Conservation (phyloP, 2,329 filamentous ascomycete genomes). For the Aspergillus clavatus region DNA sequence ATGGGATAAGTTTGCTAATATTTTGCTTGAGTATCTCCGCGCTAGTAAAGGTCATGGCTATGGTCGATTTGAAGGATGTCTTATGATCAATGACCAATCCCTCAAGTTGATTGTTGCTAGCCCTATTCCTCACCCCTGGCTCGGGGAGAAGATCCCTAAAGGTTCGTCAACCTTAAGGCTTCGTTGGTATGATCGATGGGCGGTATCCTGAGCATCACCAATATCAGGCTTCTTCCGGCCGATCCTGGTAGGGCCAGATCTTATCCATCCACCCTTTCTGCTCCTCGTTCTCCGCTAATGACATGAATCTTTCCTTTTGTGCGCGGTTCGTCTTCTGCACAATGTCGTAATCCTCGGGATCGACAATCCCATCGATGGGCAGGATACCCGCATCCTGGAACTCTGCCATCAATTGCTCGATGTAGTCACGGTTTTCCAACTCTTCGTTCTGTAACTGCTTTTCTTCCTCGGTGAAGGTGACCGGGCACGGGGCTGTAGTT, state of each 20-base stretch:
- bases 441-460: conserved; percentile 23
- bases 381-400: conserved; percentile 26
- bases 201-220: neutral
- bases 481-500: conserved; percentile 14
- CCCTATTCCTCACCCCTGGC: neutral
- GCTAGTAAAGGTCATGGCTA: neutral
- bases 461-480: conserved; percentile 21
- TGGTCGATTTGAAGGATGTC: neutral
- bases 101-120: neutral
- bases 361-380: conserved; percentile 31
- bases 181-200: neutral
- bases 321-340: neutral
- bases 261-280: conserved; percentile 2
- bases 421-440: conserved; percentile 27
- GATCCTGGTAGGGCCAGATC: conserved; percentile 7
- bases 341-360: conserved; percentile 2
- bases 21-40: neutral
- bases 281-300: conserved; percentile 1
- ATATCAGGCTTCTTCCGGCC: neutral
- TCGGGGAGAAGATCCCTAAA: neutral
- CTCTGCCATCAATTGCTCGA: conserved; percentile 26
- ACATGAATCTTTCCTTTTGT: conserved; percentile 2
- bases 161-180: neutral
- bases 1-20: neutral
- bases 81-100: neutral